Percentiles rank a stretch among this genome's conserved stretches.
These are phyloP conservation scores for Kurtzmaniella cleridarum DNA, from an alignment of 805 yeast species.

Conservation along the genomic window DNA sequence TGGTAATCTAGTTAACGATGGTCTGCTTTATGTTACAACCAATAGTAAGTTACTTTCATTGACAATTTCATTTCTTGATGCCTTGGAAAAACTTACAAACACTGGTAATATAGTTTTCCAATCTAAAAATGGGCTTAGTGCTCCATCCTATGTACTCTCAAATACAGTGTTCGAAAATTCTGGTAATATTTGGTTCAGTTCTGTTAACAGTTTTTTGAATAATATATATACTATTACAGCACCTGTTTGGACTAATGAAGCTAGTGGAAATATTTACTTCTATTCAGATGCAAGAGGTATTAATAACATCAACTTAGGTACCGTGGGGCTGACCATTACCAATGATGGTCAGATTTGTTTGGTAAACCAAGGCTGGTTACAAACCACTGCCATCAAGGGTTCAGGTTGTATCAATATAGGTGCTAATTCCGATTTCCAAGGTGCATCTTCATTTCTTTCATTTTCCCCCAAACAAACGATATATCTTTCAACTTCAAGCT, in stretches of 20 bases:
- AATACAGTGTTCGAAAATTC: constrained; percentile 10
- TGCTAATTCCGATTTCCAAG: constrained; percentile 7
- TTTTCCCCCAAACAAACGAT: constrained; percentile 9
- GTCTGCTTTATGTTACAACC: constrained; percentile 13
- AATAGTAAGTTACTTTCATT: constrained; percentile 8
- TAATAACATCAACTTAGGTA: constrained; percentile 8
- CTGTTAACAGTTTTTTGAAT: constrained; percentile 5
- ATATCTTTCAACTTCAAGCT: constrained; percentile 5
- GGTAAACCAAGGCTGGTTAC: constrained; percentile 16
- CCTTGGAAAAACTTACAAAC: constrained; percentile 11
- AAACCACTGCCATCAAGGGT: constrained; percentile 17
- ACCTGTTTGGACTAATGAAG: constrained; percentile 10
- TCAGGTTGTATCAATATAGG: constrained; percentile 23
- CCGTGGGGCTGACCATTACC: constrained; percentile 6
- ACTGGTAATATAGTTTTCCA: constrained; percentile 16
- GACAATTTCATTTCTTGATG: constrained; percentile 8
- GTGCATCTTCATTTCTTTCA: constrained; percentile 9
- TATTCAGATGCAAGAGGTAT: constrained; percentile 5
- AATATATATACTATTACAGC: constrained; percentile 4
- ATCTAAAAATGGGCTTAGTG: constrained; percentile 8
- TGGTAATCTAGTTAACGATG: constrained; percentile 11
- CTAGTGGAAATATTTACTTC: constrained; percentile 11
- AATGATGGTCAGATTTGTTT: constrained; percentile 24
- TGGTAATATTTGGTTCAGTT: constrained; percentile 13
- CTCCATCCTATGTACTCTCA: constrained; percentile 10